Conservation (phyloP, 768 basidiomycete species). For the Leccinum boreale region DNA sequence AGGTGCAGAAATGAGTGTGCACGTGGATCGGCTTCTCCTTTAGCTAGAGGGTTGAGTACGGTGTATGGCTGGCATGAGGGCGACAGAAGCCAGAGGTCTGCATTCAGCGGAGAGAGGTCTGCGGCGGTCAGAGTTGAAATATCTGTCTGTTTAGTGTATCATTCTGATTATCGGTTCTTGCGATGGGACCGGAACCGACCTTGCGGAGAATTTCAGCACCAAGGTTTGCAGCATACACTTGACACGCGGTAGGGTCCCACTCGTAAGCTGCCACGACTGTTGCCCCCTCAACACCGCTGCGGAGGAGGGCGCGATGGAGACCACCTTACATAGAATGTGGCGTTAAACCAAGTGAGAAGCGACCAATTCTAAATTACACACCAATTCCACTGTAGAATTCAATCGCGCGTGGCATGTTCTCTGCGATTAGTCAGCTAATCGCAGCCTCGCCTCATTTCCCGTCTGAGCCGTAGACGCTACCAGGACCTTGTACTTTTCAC, state of each 20-base stretch:
- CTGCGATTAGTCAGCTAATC: constrained; percentile 21
- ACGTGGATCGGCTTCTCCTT: constrained; percentile 69
- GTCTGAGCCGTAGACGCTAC: too few species aligned
- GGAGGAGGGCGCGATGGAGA: constrained; percentile 61
- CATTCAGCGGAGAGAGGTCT: constrained; percentile 44
- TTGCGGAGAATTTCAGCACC: constrained; percentile 43
- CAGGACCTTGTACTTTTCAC: constrained; percentile 1
- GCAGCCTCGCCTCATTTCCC: constrained; percentile 13
- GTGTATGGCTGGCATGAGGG: constrained; percentile 87
- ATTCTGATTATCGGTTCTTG: not conserved
- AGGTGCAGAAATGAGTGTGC: constrained; percentile 76
- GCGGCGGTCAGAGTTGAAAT: constrained; percentile 54
- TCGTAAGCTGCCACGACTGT: constrained; percentile 68
- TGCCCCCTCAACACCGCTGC: constrained; percentile 44
- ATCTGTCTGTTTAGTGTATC: constrained; percentile 43
- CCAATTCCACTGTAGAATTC: constrained; percentile 87
- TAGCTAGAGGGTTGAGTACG: constrained; percentile 67
- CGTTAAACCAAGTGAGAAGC: not conserved
- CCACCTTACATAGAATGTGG: constrained; percentile 47
- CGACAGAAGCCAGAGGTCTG: constrained; percentile 73
- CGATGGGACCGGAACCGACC: constrained; percentile 5
- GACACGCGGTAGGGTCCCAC: constrained; percentile 75
- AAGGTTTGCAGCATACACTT: constrained; percentile 65
- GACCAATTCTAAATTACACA: constrained; percentile 20
- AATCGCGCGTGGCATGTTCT: constrained; percentile 16